Evolutionary conservation across 352 stramenopile species (phyloP), one percentile per base, ranked within the genome.

Genomic region (Globisporangium acanthophoron): DNA sequence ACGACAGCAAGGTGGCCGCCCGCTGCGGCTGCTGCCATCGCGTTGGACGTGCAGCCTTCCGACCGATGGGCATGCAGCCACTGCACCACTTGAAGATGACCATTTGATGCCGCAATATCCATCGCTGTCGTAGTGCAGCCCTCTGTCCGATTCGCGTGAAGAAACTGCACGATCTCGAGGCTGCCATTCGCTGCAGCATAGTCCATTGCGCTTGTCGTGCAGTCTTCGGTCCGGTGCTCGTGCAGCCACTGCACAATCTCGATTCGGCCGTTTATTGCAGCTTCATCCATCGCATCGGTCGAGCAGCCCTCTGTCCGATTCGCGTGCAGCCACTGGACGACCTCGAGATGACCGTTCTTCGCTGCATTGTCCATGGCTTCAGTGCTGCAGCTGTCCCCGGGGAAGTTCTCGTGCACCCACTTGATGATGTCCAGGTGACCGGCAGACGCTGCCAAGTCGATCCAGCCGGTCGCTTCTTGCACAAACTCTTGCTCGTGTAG

Each of bases 161-260:
- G 45, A 15, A 15, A 31, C 7, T 5, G 4, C n/a, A 50, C 45
- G 20, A 50, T 31, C 20, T 50, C 20, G 3, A 50, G 20, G 20
- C 29, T 27, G 45, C 8, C n/a, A 5, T 33, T 27, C n/a, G 16
- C 29, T 24, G 24, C n/a, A 29, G 45, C 45, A 31, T 40, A 40
- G 35, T 40, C 35, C 35, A 40, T 40, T 40, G 35, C 35, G 5
- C 5, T 11, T 5, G 20, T 11, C 5, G 20, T 12, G n/a, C 20
- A 5, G n/a, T n/a, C 45, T 50, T 33, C 24, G n/a, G 20, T n/a
- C 18, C 45, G n/a, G n/a, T n/a, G n/a, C n/a, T 31, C 41, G 43
- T 79, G 65, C 11, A 78, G 58, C 62, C 72, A 78, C 27, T 72
- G 51, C 3, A 76, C 62, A 9, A 76, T 43, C 0, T 62, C 35